Conservation (phyloP, 1,139 yeast species). For the Geotrichum siamense region DNA sequence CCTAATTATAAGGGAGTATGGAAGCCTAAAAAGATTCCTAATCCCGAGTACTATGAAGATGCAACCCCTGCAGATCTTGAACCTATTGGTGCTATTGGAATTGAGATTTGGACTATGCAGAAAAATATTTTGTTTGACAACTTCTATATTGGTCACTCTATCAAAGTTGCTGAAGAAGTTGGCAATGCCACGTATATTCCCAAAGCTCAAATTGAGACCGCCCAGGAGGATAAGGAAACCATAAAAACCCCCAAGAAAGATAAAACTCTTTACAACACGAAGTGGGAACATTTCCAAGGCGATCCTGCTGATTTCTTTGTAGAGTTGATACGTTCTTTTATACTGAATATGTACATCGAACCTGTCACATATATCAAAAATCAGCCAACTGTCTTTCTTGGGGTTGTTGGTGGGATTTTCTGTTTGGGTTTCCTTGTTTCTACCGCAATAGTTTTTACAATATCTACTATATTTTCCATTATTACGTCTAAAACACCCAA, state of each 20-base stretch:
- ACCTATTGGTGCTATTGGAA: constrained; percentile 73
- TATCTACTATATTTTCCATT: background rate
- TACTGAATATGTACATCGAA: constrained; percentile 29
- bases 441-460: constrained; percentile 18
- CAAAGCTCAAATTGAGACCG: constrained; percentile 52
- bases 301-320: constrained; percentile 34
- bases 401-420: constrained; percentile 24
- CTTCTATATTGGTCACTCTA: constrained; percentile 75
- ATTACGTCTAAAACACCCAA: too few relatives aligned
- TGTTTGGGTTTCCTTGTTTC: too few relatives aligned
- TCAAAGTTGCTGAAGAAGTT: constrained; percentile 71
- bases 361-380: constrained; percentile 31
- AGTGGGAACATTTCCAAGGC: constrained; percentile 30
- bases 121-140: constrained; percentile 69
- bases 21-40: constrained; percentile 58
- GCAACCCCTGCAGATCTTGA: constrained; percentile 52
- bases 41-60: constrained; percentile 64
- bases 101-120: constrained; percentile 89
- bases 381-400: constrained; percentile 34
- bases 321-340: constrained; percentile 30
- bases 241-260: constrained; percentile 30
- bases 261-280: constrained; percentile 20
- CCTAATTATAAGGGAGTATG: constrained; percentile 77
- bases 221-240: constrained; percentile 33
- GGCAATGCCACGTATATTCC: constrained; percentile 70